A percentile compares a stretch with the other conserved stretches of the same genome.
phyloP scores from a whole-genome alignment of 257 asterid species.

The Salvia rosmarinus region DNA sequence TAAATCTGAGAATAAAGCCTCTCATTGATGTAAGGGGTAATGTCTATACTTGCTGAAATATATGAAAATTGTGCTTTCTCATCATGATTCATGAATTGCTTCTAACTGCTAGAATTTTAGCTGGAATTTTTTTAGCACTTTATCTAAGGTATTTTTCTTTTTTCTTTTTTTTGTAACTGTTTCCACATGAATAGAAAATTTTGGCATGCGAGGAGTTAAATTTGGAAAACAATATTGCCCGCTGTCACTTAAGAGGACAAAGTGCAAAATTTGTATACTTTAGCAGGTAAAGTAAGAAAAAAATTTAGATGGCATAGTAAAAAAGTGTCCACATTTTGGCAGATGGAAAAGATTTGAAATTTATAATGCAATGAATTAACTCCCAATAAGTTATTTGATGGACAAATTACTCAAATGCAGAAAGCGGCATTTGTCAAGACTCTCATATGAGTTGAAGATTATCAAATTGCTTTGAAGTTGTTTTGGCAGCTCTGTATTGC shows the following conservation, averaged over 20 bases:
- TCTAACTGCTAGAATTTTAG: neutral
- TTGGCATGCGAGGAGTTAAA: neutral
- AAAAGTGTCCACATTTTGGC: neutral
- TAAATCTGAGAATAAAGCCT: neutral
- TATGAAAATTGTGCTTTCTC: neutral
- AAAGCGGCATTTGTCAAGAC: neutral
- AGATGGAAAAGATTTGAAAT: neutral
- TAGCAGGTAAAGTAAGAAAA: neutral
- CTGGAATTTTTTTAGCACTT: neutral
- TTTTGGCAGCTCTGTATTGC: conserved; percentile 3
- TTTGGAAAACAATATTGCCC: neutral
- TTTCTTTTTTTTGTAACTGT: neutral
- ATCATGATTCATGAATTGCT: neutral
- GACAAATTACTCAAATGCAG: neutral
- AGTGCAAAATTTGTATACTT: neutral
- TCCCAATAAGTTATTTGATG: conserved; percentile 9
- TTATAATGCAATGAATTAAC: neutral
- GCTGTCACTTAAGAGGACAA: neutral
- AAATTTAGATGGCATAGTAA: neutral
- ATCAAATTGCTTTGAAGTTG: conserved; percentile 10
- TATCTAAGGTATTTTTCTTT: neutral
- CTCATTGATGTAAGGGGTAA: neutral
- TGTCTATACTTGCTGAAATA: neutral
- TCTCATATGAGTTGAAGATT: neutral
- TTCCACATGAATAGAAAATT: neutral